Conservation (phyloP, 768 basidiomycete species). For the Dioszegia hungarica region DNA sequence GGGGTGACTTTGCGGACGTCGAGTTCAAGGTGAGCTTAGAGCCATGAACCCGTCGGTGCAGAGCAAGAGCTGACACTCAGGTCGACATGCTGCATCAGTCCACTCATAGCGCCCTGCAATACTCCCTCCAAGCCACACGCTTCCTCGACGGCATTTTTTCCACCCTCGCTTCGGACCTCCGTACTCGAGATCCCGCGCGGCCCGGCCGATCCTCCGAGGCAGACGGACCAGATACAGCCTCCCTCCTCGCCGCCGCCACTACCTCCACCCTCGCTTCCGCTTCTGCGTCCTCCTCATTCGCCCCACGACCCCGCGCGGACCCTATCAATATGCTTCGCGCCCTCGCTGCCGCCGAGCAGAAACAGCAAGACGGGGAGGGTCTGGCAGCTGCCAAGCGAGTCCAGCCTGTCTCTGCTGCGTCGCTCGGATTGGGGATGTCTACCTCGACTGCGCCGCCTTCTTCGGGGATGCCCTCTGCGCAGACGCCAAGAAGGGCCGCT, state of each 20-base stretch:
- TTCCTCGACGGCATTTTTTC: slow-evolving; percentile 49
- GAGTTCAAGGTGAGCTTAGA: slow-evolving; percentile 43
- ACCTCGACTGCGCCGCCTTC: not conserved
- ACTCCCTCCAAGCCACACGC: slow-evolving; percentile 35
- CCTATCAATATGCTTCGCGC: slow-evolving; percentile 40
- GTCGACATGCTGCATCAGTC: slow-evolving; percentile 42
- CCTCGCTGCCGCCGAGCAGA: slow-evolving; percentile 36
- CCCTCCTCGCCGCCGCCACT: slow-evolving; percentile 14
- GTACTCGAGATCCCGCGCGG: slow-evolving; percentile 26
- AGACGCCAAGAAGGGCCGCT: not conserved
- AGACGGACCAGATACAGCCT: slow-evolving; percentile 26
- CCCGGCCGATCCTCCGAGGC: slow-evolving; percentile 4
- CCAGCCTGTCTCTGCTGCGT: slow-evolving; percentile 14
- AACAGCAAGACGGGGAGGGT: slow-evolving; percentile 20
- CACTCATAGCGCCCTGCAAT: slow-evolving; percentile 42
- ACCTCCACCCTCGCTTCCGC: slow-evolving; percentile 10
- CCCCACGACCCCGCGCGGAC: slow-evolving; percentile 14
- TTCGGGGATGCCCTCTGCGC: not conserved
- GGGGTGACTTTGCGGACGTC: slow-evolving; percentile 43
- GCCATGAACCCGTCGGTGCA: not conserved
- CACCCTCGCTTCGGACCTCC: slow-evolving; percentile 38
- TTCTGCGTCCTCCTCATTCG: not conserved
- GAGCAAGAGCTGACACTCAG: slow-evolving; percentile 13
- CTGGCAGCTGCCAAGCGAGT: slow-evolving; percentile 25
- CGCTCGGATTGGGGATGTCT: not conserved